Evolutionary conservation across 805 yeast species (phyloP).

Genomic region (Ogataea nonfermentans): DNA sequence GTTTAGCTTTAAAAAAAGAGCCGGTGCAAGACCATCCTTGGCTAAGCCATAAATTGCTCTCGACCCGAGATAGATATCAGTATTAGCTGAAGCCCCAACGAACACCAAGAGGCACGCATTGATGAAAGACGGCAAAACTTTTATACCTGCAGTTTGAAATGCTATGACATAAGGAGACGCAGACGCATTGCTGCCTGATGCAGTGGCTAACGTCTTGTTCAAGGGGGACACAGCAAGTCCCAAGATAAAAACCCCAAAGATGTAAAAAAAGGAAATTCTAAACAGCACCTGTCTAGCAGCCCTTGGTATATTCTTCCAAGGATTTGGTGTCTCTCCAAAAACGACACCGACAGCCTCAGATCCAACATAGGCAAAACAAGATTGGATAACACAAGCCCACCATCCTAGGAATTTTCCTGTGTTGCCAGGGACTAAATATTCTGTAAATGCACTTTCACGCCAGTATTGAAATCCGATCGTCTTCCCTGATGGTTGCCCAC

Average conservation of each 20-base stretch:
- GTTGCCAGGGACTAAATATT: slow-evolving; percentile 43
- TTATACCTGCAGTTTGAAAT: slow-evolving; percentile 57
- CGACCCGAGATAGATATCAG: slow-evolving; percentile 63
- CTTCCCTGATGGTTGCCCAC: slow-evolving; percentile 52
- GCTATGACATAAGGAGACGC: slow-evolving; percentile 76
- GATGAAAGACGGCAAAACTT: slow-evolving; percentile 64
- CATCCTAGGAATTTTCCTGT: slow-evolving; percentile 43
- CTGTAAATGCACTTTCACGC: slow-evolving; percentile 42
- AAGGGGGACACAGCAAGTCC: slow-evolving; percentile 45
- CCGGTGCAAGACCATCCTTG: slow-evolving; percentile 58
- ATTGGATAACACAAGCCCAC: slow-evolving; percentile 58
- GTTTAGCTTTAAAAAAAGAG: slow-evolving; percentile 47
- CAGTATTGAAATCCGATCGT: slow-evolving; percentile 41
- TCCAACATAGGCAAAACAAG: slow-evolving; percentile 58
- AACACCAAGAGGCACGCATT: too few species aligned
- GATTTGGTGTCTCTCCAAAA: slow-evolving; percentile 24
- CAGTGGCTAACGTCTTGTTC: slow-evolving; percentile 41
- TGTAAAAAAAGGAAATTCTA: slow-evolving; percentile 26
- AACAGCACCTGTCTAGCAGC: slow-evolving; percentile 23
- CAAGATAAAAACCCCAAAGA: slow-evolving; percentile 35
- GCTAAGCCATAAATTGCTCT: slow-evolving; percentile 63
- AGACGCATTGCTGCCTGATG: slow-evolving; percentile 59
- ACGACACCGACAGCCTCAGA: slow-evolving; percentile 33
- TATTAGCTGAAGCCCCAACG: slow-evolving; percentile 67
- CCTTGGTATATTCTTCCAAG: slow-evolving; percentile 26